These are phyloP conservation scores for Suhomyces yuchorum DNA, from an alignment of 1,139 yeast species.

Conservation along the genomic window DNA sequence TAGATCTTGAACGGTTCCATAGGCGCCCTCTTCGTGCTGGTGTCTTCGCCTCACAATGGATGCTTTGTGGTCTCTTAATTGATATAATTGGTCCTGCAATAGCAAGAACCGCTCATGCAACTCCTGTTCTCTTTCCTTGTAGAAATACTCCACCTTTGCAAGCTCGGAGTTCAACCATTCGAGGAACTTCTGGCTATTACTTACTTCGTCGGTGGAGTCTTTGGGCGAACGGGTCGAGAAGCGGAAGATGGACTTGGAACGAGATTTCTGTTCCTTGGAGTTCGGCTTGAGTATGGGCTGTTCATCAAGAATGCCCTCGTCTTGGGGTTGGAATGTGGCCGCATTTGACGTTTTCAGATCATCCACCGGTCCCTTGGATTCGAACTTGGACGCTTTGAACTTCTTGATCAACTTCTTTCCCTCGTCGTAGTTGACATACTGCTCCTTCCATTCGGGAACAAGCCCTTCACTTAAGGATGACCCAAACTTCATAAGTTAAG, in stretches of 20 bases:
- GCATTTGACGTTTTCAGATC: constrained; percentile 8
- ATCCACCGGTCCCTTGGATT: constrained; percentile 6
- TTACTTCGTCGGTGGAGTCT: constrained; percentile 24
- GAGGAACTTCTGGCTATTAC: constrained; percentile 47
- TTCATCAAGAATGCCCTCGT: neutral
- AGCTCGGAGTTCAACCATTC: constrained; percentile 65
- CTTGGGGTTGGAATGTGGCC: neutral
- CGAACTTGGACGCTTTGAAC: constrained; percentile 15
- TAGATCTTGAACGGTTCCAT: constrained; percentile 31
- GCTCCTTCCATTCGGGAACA: constrained; percentile 87
- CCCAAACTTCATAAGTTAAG: constrained; percentile 56
- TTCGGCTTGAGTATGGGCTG: neutral
- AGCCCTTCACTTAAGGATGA: constrained; percentile 59
- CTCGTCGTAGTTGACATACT: constrained; percentile 73
- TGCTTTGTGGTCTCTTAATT: constrained; percentile 57
- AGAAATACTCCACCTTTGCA: constrained; percentile 61
- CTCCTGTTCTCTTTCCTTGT: constrained; percentile 59
- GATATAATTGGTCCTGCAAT: constrained; percentile 68
- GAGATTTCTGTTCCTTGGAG: constrained; percentile 2
- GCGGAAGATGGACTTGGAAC: constrained; percentile 26
- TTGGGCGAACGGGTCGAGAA: constrained; percentile 24
- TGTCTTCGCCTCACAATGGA: constrained; percentile 15
- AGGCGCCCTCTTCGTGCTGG: constrained; percentile 17
- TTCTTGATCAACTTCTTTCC: constrained; percentile 45
- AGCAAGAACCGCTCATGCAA: constrained; percentile 60